Base-by-base conservation (phyloP, 176 grass and related monocot genomes). In the Aegilops umbellulata region DNA sequence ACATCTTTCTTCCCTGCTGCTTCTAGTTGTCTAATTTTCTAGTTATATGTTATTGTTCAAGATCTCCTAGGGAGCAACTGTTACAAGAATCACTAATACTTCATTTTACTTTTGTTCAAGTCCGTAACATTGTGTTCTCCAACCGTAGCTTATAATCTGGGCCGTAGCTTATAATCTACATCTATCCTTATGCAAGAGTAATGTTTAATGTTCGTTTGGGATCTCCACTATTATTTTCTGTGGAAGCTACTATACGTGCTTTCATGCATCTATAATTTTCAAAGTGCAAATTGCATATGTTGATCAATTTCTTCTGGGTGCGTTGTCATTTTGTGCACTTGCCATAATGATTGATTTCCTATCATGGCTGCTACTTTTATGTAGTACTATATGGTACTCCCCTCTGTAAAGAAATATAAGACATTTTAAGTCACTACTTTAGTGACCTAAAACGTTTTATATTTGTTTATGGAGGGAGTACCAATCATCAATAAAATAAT, bases 271-370 rank as follows among this genome's bases (percentile, higher is more conserved):
- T 74, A 36, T 42, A 46, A 57, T 74, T 73, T 83, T 72, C 25
- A 46, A 63, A 63, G 25, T 74, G 25, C 17, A 3, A 53, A 82
- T 36, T 69, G 12, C 27, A 74, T 62, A 17, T 1, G 35, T 66
- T 85, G 72, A 41, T 66, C 60, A 84, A 53, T 32, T 84, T 46
- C 38, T 84, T 51, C 60, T 85, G 22, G 41, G 44, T 27, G 2
- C 53, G 19, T 53, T 53, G 53, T 57, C 51, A 19, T 20, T 57
- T 57, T 57, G 51, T 57, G 71, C 72, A 53, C 39, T 75, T 44
- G 10, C 11, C 16, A 12, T 65, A 47, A 31, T 74, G 11, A 26
- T 84, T 73, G 2, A 83, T n/a, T 63, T 46, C 63, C 69, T 75
- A 15, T 84, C 26, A 75, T 31, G 29, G 15, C 0, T 76, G 17